Conservation (phyloP, 2,329 filamentous ascomycete genomes). For the Fulvia fulva region DNA sequence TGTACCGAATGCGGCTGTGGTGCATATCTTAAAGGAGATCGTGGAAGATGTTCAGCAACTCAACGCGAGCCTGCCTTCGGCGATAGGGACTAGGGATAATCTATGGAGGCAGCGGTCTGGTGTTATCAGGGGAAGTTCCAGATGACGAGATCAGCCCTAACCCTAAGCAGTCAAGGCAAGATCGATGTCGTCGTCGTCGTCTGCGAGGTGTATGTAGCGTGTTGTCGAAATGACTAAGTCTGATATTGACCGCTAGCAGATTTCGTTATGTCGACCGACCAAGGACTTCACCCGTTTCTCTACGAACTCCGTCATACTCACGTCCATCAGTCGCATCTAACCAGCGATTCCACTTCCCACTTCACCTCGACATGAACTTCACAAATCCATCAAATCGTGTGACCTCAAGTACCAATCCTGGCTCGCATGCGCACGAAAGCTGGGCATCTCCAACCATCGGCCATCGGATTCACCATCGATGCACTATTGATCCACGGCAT, state of each 20-base stretch:
- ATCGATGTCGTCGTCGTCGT: too few relatives aligned
- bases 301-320: too few relatives aligned
- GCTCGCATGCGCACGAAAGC: neutral
- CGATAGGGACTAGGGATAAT: neutral
- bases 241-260: too few relatives aligned
- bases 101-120: too few relatives aligned
- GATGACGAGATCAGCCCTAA: too few relatives aligned
- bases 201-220: too few relatives aligned
- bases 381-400: neutral
- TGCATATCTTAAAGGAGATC: neutral
- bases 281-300: too few relatives aligned
- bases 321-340: too few relatives aligned
- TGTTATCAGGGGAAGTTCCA: too few relatives aligned
- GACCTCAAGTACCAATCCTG: neutral
- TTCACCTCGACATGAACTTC: neutral
- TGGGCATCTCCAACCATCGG: neutral
- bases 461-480: neutral
- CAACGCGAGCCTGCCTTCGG: neutral
- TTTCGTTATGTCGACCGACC: too few relatives aligned
- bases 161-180: too few relatives aligned
- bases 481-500: neutral
- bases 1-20: neutral
- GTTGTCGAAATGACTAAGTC: too few relatives aligned
- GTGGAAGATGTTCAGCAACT: neutral
- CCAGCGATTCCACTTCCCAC: neutral